Percentiles rank a stretch among this genome's conserved stretches.
Evolutionary conservation across 2,329 filamentous ascomycete genomes (phyloP).

Genomic region (Canariomyces notabilis): DNA sequence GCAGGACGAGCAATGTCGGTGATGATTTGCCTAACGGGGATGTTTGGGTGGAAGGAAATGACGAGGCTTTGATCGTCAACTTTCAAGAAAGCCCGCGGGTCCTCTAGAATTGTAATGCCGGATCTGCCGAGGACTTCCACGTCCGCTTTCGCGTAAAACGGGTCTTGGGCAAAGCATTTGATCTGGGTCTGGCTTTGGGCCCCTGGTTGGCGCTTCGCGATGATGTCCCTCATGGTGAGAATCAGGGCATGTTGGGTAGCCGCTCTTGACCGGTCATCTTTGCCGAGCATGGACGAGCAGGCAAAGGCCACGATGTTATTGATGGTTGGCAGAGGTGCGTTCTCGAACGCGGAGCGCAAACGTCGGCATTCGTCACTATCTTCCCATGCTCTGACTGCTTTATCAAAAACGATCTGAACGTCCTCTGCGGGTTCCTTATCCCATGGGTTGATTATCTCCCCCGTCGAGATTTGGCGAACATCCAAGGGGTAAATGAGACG

Average conservation of each 20-base stretch:
- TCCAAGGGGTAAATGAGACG: neutral
- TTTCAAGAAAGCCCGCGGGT: conserved; percentile 31
- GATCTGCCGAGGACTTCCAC: conserved; percentile 19
- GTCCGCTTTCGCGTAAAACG: conserved; percentile 24
- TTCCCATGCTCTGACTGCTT: neutral
- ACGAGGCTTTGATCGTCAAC: conserved; percentile 29
- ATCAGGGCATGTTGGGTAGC: neutral
- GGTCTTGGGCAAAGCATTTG: conserved; percentile 27
- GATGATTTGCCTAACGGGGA: conserved; percentile 31
- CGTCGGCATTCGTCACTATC: neutral
- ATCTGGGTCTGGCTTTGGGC: neutral
- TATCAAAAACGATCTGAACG: neutral
- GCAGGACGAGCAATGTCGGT: conserved; percentile 31
- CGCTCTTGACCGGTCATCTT: neutral
- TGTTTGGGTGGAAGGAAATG: conserved; percentile 25
- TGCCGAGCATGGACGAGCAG: neutral
- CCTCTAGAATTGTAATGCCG: conserved; percentile 27
- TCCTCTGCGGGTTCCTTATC: neutral
- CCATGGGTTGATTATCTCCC: neutral
- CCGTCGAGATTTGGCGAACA: neutral
- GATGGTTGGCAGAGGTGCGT: neutral
- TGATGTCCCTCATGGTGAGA: neutral
- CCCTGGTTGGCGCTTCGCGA: neutral
- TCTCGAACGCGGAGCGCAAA: neutral
- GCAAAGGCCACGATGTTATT: conserved; percentile 5